Evolutionary conservation across 306 rosid species (phyloP), one percentile per base, ranked within the genome.

Genomic region (Cicer judaicum): DNA sequence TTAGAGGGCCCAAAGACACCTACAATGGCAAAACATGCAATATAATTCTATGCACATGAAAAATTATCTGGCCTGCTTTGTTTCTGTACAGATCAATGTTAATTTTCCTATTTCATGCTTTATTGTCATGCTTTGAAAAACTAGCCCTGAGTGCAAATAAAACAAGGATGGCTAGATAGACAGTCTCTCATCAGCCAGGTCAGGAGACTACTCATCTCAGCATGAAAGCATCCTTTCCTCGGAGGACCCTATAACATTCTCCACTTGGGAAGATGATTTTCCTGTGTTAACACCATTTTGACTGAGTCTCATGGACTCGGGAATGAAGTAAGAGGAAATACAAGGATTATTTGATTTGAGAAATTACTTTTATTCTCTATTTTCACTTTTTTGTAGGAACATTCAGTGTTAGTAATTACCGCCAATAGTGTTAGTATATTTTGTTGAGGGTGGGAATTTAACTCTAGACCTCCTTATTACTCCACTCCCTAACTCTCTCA

Each of bases 1-100:
- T 84, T 56, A 94, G 79, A 76, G 98, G 98, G 41, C 98, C 98
- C 78, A 94, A 83, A 63, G 97, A 94, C 36, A 94, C 98, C 97
- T 94, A 79, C 81, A 52, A 82, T 55, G 55, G 78, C 5, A 88
- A 72, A 61, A 71, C 48, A 69, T 74, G 54, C 72, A 70, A 16
- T 24, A 36, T 47, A 41, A 64, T 38, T 43, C 39, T 6, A 42
- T 11, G 19, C 39, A 59, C 16, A 65, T 41, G 42, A 46, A 62
- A 16, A 68, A 15, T 57, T 18, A 7, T 11, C 74, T 15, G 46
- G 18, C 36, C 36, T 29, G 4, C 36, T 29, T 29, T 29, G 36
- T 29, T 29, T 29, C 36, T 29, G 36, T 29, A 29, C 36, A 29
- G 36, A 29, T 41, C 10, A 29, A 57, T 7, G 9, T 10, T 39